phyloP scores from a whole-genome alignment of 352 stramenopile genomes.

The Proteromonas lacertae region DNA sequence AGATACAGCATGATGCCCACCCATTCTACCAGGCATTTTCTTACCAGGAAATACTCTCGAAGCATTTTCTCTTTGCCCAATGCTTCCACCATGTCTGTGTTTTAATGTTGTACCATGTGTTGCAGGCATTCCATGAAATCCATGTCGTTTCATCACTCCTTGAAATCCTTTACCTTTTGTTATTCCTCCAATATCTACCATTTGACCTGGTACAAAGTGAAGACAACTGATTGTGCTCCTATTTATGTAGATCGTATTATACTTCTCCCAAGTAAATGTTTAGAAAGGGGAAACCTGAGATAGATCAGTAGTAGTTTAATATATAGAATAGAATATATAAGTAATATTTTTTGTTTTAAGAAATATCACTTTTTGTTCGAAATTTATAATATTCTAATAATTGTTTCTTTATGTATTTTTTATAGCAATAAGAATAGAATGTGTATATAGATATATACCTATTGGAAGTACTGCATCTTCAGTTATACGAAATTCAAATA shows the following conservation, averaged over 20 bases:
- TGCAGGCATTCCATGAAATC: conserved; percentile 72
- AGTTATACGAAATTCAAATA: conserved; percentile 18
- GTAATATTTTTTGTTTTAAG: too few relatives aligned
- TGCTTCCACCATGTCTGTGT: conserved; percentile 73
- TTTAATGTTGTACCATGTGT: conserved; percentile 89
- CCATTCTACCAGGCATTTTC: conserved; percentile 66
- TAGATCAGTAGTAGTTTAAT: too few relatives aligned
- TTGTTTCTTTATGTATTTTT: too few relatives aligned
- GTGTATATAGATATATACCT: conserved; percentile 57
- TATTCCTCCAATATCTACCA: conserved; percentile 69
- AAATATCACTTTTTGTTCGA: too few relatives aligned
- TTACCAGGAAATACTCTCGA: conserved; percentile 96
- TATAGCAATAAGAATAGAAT: too few relatives aligned
- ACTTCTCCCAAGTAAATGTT: too few relatives aligned
- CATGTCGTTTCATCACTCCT: conserved; percentile 90
- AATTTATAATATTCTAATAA: too few relatives aligned
- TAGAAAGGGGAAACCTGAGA: too few relatives aligned
- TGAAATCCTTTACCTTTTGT: conserved; percentile 63
- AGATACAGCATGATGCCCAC: conserved; percentile 12
- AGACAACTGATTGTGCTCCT: not conserved
- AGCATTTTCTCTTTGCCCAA: conserved; percentile 83
- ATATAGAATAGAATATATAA: too few relatives aligned
- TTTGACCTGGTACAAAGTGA: not conserved
- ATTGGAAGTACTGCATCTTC: conserved; percentile 28
- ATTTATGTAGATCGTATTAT: too few relatives aligned